phyloP scores from a whole-genome alignment of 352 stramenopile genomes.

The Pilasporangium apinafurcum region DNA sequence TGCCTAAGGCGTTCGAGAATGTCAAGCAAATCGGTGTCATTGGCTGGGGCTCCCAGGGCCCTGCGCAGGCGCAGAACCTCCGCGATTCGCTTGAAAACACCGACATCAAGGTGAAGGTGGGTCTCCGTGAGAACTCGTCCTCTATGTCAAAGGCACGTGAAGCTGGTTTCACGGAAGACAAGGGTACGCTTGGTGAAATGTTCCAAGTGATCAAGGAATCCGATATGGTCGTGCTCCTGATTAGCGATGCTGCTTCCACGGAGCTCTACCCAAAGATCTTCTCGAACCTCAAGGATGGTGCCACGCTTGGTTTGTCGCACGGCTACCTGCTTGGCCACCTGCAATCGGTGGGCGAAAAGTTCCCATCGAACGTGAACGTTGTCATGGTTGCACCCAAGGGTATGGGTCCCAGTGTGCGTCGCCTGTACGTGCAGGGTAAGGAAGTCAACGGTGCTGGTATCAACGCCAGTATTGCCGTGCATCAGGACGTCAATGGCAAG shows the following conservation, averaged over 20 bases:
- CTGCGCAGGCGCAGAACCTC: constrained; percentile 97
- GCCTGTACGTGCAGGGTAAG: constrained; percentile 98
- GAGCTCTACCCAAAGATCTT: constrained; percentile 97
- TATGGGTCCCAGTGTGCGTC: constrained; percentile 95
- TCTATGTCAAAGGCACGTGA: constrained; percentile 76
- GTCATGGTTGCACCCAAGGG: constrained; percentile 98
- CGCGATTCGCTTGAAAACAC: constrained; percentile 92
- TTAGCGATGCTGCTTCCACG: constrained; percentile 94
- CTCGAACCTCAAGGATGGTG: constrained; percentile 91
- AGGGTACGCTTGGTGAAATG: constrained; percentile 94
- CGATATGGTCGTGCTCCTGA: constrained; percentile 96
- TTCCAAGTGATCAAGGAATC: constrained; percentile 95
- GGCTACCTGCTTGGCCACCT: constrained; percentile 97
- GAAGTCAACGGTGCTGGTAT: constrained; percentile 97
- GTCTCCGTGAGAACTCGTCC: constrained; percentile 73
- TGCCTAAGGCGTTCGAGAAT: constrained; percentile 94
- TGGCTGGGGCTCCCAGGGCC: constrained; percentile 96
- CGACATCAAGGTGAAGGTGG: constrained; percentile 90
- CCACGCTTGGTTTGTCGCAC: constrained; percentile 95
- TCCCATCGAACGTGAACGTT: constrained; percentile 97
- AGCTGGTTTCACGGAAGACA: constrained; percentile 91
- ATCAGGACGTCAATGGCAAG: constrained; percentile 93
- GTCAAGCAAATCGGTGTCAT: constrained; percentile 98
- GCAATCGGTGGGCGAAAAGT: constrained; percentile 92
- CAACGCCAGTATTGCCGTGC: constrained; percentile 95